Evolutionary conservation across 106 monocot species (phyloP).

Genomic region (Dendrobium chrysotoxum): DNA sequence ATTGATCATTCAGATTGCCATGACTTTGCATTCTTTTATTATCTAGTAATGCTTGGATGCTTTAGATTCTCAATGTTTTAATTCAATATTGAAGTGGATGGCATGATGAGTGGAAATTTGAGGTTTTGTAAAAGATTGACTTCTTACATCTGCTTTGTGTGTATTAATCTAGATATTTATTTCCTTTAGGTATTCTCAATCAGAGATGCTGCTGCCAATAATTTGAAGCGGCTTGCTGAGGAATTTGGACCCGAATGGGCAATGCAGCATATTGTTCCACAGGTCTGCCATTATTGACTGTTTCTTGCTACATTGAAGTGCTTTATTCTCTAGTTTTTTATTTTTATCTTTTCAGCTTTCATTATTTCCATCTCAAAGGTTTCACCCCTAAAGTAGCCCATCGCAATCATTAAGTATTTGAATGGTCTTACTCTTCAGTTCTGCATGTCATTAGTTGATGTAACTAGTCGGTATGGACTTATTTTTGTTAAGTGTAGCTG

Average conservation of each 20-base stretch:
- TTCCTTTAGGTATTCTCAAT: conserved; percentile 73
- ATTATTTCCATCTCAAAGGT: neutral
- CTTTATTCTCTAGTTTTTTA: neutral
- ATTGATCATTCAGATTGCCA: neutral
- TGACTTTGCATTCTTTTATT: neutral
- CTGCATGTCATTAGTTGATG: neutral
- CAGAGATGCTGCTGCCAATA: conserved; percentile 83
- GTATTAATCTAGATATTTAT: neutral
- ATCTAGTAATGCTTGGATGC: neutral
- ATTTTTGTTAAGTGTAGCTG: neutral
- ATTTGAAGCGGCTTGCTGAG: conserved; percentile 86
- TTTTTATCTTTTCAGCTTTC: neutral
- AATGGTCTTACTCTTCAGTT: neutral
- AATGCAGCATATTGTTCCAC: conserved; percentile 75
- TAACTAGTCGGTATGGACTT: neutral
- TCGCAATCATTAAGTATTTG: neutral
- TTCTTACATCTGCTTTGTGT: neutral
- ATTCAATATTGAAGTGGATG: neutral
- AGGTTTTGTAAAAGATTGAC: neutral
- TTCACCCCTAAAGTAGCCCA: neutral
- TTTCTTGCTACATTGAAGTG: neutral
- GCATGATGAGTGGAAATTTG: neutral
- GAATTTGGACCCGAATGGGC: conserved; percentile 92
- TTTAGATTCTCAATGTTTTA: neutral
- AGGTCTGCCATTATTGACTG: conserved; percentile 18